Evolutionary conservation across 495 filamentous ascomycete genomes (phyloP).

Genomic region (Elasticomyces elasticus): DNA sequence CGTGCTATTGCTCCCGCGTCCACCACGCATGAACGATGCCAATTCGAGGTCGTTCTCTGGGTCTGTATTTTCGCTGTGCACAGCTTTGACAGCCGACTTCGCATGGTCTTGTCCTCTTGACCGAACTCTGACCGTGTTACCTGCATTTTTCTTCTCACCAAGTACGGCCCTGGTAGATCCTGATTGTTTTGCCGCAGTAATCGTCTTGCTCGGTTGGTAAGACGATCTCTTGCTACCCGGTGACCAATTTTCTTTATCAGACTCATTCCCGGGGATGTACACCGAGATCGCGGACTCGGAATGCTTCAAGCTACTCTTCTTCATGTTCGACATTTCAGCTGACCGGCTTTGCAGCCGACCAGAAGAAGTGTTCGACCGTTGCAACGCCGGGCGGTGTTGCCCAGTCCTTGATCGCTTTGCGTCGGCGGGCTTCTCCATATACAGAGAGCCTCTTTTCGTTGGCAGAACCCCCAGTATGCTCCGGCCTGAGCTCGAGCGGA

Average conservation of each 20-base stretch:
- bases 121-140: background rate
- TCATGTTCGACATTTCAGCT: background rate
- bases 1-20: conserved; percentile 42
- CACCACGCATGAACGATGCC: conserved; percentile 53
- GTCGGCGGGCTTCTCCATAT: background rate
- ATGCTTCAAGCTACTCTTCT: conserved; percentile 1
- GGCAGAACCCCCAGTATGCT: conserved; percentile 40
- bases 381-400: conserved; percentile 30
- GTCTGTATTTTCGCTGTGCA: conserved; percentile 11
- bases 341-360: conserved; percentile 6
- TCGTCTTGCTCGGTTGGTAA: background rate
- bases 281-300: conserved; percentile 8
- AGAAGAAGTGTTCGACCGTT: conserved; percentile 35
- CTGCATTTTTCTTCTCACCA: background rate
- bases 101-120: background rate
- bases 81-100: background rate
- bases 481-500: conserved; percentile 52
- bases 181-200: too few species aligned
- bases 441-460: conserved; percentile 48
- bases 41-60: conserved; percentile 47
- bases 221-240: conserved; percentile 25
- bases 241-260: conserved; percentile 92
- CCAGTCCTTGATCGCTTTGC: background rate
- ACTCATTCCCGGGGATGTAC: conserved; percentile 52
- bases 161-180: background rate